Percentiles rank a stretch among this genome's conserved stretches.
Evolutionary conservation across 176 grass and related monocot genomes (phyloP).

Genomic region (Hsuehochloa calcarea): DNA sequence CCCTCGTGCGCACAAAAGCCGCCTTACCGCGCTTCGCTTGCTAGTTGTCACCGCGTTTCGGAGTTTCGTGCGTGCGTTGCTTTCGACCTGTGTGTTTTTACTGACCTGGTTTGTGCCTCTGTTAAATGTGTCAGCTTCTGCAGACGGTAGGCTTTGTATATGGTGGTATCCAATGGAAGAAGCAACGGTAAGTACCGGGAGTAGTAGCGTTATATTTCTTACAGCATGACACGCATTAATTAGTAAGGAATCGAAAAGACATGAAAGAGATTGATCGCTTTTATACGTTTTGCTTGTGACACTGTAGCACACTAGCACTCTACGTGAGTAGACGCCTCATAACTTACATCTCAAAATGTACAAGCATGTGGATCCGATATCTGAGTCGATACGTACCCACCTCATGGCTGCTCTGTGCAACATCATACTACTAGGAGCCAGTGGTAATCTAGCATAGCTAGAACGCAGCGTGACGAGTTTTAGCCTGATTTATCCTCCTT

Average conservation of each 20-base stretch:
- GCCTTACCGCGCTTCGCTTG: background rate
- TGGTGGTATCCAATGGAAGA: conserved; percentile 21
- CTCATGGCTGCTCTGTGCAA: background rate
- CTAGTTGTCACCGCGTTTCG: background rate
- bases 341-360: background rate
- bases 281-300: background rate
- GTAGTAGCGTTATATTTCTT: background rate
- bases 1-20: background rate
- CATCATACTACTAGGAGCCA: background rate
- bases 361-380: background rate
- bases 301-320: too few relatives aligned
- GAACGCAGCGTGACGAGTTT: background rate
- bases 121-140: background rate
- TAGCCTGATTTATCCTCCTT: too few relatives aligned
- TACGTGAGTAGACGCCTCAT: background rate
- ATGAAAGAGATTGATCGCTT: background rate
- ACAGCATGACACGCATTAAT: background rate
- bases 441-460: background rate
- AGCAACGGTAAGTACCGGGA: background rate
- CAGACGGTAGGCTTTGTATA: background rate
- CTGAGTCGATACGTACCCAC: background rate
- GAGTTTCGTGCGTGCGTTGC: too few relatives aligned
- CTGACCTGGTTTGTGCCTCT: background rate
- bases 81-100: too few relatives aligned
- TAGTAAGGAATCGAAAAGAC: background rate